Conservation (phyloP, 148 eudicot genomes). For the Persicaria tinctoria region DNA sequence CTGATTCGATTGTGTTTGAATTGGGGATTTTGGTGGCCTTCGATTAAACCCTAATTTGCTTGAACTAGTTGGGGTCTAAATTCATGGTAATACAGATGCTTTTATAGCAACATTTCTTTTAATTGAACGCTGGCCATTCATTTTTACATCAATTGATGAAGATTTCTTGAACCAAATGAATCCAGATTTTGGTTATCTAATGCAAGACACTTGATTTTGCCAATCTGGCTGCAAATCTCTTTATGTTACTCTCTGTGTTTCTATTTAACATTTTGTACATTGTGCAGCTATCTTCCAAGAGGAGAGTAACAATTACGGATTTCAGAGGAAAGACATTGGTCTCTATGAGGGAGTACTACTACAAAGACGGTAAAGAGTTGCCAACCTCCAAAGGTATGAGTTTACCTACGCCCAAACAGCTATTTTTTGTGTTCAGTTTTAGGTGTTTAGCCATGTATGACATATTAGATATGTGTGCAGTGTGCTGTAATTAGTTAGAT, state of each 20-base stretch:
- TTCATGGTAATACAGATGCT: no score
- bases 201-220: not conserved
- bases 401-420: not conserved
- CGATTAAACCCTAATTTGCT: not conserved
- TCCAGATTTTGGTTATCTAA: not conserved
- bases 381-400: constrained; percentile 79
- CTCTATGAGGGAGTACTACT: constrained; percentile 82
- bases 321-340: constrained; percentile 81
- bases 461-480: not conserved
- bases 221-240: not conserved
- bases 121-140: no score
- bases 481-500: not conserved
- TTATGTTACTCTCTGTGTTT: not conserved
- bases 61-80: not conserved
- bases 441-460: not conserved
- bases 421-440: not conserved
- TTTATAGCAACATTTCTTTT: no score
- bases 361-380: constrained; percentile 72
- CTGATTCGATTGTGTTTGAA: not conserved
- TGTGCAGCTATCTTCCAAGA: constrained; percentile 61
- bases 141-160: no score
- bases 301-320: constrained; percentile 77
- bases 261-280: not conserved
- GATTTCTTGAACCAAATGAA: no score
- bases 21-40: not conserved